These are phyloP conservation scores for Russula sp. DNA, from an alignment of 768 basidiomycete species.

Conservation along the genomic window DNA sequence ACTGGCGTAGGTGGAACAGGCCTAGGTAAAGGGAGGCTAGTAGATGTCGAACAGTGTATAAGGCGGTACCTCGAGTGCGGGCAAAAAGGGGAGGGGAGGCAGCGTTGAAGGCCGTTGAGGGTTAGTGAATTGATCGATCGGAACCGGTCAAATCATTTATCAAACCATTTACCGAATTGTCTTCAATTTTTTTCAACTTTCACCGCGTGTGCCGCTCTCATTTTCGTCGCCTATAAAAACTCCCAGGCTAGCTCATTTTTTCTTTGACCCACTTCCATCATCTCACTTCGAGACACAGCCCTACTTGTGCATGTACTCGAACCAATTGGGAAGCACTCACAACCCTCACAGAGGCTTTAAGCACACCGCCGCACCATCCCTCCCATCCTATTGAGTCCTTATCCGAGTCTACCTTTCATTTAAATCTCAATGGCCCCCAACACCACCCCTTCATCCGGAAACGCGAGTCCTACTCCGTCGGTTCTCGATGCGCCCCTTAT, in stretches of 20 bases:
- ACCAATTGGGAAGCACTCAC: slow-evolving; percentile 85
- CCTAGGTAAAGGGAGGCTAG: no score
- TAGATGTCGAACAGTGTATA: no score
- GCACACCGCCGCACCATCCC: slow-evolving; percentile 68
- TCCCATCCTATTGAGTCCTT: slow-evolving; percentile 31
- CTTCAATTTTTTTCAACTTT: not conserved
- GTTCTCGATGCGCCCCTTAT: slow-evolving; percentile 62
- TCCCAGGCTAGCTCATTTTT: not conserved
- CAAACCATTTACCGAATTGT: no score
- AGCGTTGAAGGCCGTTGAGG: no score
- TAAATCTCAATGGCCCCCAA: slow-evolving; percentile 42
- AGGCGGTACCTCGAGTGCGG: no score
- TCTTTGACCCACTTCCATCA: not conserved
- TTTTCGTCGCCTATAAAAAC: slow-evolving; percentile 5
- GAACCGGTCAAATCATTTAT: no score
- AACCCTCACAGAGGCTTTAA: slow-evolving; percentile 83
- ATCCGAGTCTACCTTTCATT: slow-evolving; percentile 26
- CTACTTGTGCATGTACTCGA: slow-evolving; percentile 80
- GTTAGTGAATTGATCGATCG: no score
- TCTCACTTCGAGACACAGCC: not conserved
- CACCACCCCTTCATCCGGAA: slow-evolving; percentile 47
- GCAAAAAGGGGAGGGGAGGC: no score
- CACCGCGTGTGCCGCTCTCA: not conserved
- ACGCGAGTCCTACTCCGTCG: slow-evolving; percentile 50
- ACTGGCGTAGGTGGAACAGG: no score